Conservation (phyloP, 495 filamentous ascomycete genomes). For the Talaromyces borbonicus region DNA sequence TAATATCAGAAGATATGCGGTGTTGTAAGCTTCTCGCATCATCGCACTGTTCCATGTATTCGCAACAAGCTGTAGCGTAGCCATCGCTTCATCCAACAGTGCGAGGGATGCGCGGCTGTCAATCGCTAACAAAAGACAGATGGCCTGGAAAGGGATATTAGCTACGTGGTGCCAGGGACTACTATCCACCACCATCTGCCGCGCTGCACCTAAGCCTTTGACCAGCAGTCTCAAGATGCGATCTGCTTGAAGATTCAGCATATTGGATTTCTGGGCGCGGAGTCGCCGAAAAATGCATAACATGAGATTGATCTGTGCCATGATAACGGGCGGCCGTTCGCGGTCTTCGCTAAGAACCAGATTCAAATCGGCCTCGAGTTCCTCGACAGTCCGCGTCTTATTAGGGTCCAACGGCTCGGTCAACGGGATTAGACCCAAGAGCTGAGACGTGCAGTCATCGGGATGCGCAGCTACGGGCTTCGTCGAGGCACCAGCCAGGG, state of each 20-base stretch:
- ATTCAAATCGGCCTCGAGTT: conserved; percentile 19
- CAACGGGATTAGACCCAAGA: conserved; percentile 27
- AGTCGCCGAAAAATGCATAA: conserved; percentile 68
- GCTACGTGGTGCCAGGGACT: conserved; percentile 45
- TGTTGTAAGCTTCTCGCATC: conserved; percentile 38
- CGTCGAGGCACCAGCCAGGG: conserved; percentile 20
- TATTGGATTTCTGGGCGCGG: conserved; percentile 50
- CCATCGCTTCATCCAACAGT: conserved; percentile 36
- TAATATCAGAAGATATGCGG: conserved; percentile 30
- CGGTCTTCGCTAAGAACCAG: conserved; percentile 19
- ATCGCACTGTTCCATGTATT: conserved; percentile 31
- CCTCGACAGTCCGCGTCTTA: conserved; percentile 15
- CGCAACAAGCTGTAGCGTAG: conserved; percentile 31
- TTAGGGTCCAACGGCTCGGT: conserved; percentile 28
- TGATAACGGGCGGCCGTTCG: conserved; percentile 25
- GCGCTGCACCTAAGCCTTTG: conserved; percentile 22
- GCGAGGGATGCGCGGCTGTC: conserved; percentile 33
- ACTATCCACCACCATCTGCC: conserved; percentile 19
- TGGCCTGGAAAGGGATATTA: conserved; percentile 43
- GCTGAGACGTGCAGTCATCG: conserved; percentile 26
- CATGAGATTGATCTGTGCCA: conserved; percentile 52
- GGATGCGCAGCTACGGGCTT: conserved; percentile 10
- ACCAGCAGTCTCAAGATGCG: conserved; percentile 17
- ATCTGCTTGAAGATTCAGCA: conserved; percentile 58
- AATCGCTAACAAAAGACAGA: conserved; percentile 40